These are phyloP conservation scores for Cudoniella acicularis DNA, from an alignment of 495 filamentous ascomycete genomes.

Conservation along the genomic window DNA sequence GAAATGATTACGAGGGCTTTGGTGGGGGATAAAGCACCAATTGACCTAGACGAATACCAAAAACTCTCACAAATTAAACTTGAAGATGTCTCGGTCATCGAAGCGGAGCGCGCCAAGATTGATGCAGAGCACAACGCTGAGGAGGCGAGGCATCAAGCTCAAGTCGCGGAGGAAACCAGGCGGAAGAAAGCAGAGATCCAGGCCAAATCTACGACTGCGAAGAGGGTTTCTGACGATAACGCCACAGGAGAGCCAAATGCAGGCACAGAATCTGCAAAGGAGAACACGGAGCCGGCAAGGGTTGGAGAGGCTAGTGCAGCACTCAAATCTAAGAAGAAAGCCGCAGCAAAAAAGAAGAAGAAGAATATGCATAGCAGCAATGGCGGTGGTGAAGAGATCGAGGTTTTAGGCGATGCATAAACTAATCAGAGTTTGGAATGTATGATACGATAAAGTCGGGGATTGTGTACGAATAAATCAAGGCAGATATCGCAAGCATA, in stretches of 20 bases:
- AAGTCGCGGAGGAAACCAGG: slow-evolving; percentile 41
- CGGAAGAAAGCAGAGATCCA: slow-evolving; percentile 40
- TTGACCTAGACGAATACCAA: slow-evolving; percentile 66
- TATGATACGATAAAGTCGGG: neutral
- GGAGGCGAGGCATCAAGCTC: slow-evolving; percentile 39
- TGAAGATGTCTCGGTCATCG: slow-evolving; percentile 56
- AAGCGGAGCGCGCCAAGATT: slow-evolving; percentile 64
- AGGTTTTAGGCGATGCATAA: slow-evolving; percentile 14
- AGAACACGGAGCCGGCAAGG: slow-evolving; percentile 10
- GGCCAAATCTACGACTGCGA: neutral
- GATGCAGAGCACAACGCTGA: slow-evolving; percentile 64
- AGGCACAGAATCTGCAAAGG: slow-evolving; percentile 11
- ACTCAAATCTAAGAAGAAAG: slow-evolving; percentile 5
- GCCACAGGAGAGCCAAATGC: neutral
- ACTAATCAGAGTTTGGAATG: neutral
- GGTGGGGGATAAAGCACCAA: slow-evolving; percentile 50
- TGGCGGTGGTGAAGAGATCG: slow-evolving; percentile 22
- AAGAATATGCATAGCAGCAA: slow-evolving; percentile 14
- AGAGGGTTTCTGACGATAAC: slow-evolving; percentile 8
- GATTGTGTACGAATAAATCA: neutral
- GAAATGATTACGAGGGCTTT: slow-evolving; percentile 65
- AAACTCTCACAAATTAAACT: slow-evolving; percentile 54
- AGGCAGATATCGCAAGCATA: neutral
- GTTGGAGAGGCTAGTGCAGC: slow-evolving; percentile 7
- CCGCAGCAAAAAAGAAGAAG: slow-evolving; percentile 6